Percentiles rank a stretch among this genome's conserved stretches.
phyloP scores from a whole-genome alignment of 495 filamentous ascomycete genomes.

The Penicillium goetzii region DNA sequence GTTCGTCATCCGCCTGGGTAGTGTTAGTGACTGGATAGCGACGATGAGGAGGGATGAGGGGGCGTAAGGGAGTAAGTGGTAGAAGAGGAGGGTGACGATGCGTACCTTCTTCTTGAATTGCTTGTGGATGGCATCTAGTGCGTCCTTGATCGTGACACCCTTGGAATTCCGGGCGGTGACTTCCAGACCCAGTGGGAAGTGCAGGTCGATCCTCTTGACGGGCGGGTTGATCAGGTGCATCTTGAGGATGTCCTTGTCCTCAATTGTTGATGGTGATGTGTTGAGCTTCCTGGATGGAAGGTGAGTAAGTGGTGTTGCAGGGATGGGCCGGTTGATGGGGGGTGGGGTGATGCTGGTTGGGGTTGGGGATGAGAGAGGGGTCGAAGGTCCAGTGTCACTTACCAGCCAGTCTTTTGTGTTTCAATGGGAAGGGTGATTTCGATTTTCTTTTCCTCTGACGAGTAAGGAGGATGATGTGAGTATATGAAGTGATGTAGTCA shows the following conservation, averaged over 20 bases:
- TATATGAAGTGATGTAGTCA: not conserved
- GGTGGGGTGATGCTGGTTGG: not conserved
- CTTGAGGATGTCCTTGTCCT: conserved; percentile 81
- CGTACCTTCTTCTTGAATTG: conserved; percentile 89
- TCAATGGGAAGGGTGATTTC: conserved; percentile 80
- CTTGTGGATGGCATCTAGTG: conserved; percentile 90
- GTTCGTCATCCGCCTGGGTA: conserved; percentile 80
- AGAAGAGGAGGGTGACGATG: not conserved
- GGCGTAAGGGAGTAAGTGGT: conserved; percentile 23
- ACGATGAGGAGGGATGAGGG: not conserved
- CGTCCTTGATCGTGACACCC: conserved; percentile 94
- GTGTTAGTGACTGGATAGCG: conserved; percentile 1
- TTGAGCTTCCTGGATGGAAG: conserved; percentile 76
- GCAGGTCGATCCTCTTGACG: conserved; percentile 90
- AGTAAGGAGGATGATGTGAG: conserved; percentile 24
- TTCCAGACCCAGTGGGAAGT: conserved; percentile 83
- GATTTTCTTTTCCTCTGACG: conserved; percentile 71
- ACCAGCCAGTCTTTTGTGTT: conserved; percentile 91
- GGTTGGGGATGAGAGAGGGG: not conserved
- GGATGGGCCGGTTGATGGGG: not conserved
- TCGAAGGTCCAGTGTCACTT: conserved; percentile 38
- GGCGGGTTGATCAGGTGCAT: conserved; percentile 76
- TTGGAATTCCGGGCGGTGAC: conserved; percentile 88
- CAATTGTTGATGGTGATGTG: conserved; percentile 72
- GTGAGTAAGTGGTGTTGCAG: conserved; percentile 6